Evolutionary conservation across 352 stramenopile genomes (phyloP).

Genomic region (Phytopythium vexans): DNA sequence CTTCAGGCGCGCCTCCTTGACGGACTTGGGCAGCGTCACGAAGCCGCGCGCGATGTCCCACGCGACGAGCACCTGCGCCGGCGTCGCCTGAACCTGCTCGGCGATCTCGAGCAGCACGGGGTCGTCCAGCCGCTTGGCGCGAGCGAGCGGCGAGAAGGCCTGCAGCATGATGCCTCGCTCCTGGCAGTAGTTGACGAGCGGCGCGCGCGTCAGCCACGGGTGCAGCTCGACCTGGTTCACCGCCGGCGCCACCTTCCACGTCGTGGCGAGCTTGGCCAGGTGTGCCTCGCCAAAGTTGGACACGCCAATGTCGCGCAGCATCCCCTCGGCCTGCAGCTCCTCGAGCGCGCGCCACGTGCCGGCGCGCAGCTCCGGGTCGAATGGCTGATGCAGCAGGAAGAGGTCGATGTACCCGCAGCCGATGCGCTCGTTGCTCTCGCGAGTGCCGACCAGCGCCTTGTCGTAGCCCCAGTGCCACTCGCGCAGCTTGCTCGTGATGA

Average conservation of each 20-base stretch:
- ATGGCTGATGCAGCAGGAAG: slow-evolving; percentile 67
- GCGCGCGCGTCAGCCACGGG: slow-evolving; percentile 49
- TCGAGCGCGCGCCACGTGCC: slow-evolving; percentile 40
- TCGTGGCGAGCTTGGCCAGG: slow-evolving; percentile 61
- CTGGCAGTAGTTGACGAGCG: slow-evolving; percentile 55
- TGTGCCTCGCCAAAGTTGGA: slow-evolving; percentile 82
- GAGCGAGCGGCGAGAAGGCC: slow-evolving; percentile 45
- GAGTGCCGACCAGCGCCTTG: slow-evolving; percentile 43
- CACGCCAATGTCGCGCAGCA: slow-evolving; percentile 79
- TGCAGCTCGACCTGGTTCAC: slow-evolving; percentile 82
- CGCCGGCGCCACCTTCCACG: slow-evolving; percentile 40
- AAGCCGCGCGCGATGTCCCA: slow-evolving; percentile 42
- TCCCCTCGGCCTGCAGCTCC: slow-evolving; percentile 35
- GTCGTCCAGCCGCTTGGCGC: slow-evolving; percentile 39
- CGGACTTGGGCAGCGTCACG: slow-evolving; percentile 48
- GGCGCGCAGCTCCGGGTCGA: slow-evolving; percentile 31
- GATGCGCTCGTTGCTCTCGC: slow-evolving; percentile 52
- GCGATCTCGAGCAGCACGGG: slow-evolving; percentile 31
- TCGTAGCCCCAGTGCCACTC: slow-evolving; percentile 69
- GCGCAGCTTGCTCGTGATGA: slow-evolving; percentile 75
- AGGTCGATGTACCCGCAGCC: slow-evolving; percentile 76
- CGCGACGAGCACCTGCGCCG: slow-evolving; percentile 42
- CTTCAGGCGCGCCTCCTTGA: slow-evolving; percentile 34
- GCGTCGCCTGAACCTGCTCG: slow-evolving; percentile 21
- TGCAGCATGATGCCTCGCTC: slow-evolving; percentile 34